Evolutionary conservation across 441 rosid genomes (phyloP).

Genomic region (Capsella rubella): DNA sequence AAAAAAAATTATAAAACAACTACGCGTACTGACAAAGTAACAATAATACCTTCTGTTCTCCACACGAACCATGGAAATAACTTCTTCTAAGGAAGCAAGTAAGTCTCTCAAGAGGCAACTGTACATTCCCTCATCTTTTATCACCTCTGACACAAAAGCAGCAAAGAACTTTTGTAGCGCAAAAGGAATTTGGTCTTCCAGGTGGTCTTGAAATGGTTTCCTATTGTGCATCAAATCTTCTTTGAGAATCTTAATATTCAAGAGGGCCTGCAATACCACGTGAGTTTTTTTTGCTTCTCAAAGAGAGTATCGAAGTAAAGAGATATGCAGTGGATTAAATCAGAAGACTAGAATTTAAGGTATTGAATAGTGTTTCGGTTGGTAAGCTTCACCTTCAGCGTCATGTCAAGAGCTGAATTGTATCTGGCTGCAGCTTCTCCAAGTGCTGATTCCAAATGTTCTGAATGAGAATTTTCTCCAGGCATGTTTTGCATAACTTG

Average conservation of each 20-base stretch:
- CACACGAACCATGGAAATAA: constrained; percentile 33
- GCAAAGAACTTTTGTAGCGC: background rate
- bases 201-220: background rate
- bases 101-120: constrained; percentile 29
- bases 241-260: constrained; percentile 8
- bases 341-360: background rate
- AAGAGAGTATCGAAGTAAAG: background rate
- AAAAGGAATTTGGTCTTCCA: background rate
- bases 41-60: constrained; percentile 8
- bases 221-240: background rate
- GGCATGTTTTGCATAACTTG: background rate
- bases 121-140: constrained; percentile 8
- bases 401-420: constrained; percentile 21
- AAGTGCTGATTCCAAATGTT: constrained; percentile 4
- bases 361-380: background rate
- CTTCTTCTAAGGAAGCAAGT: constrained; percentile 20
- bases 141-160: constrained; percentile 8
- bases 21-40: no score
- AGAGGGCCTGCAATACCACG: constrained; percentile 20
- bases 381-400: constrained; percentile 10
- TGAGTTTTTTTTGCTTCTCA: background rate
- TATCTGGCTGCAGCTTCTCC: background rate
- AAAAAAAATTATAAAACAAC: no score
- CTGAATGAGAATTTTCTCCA: constrained; percentile 5
- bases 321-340: background rate